Evolutionary conservation across 2,329 filamentous ascomycete species (phyloP).

Genomic region (Aspergillus carbonarius): DNA sequence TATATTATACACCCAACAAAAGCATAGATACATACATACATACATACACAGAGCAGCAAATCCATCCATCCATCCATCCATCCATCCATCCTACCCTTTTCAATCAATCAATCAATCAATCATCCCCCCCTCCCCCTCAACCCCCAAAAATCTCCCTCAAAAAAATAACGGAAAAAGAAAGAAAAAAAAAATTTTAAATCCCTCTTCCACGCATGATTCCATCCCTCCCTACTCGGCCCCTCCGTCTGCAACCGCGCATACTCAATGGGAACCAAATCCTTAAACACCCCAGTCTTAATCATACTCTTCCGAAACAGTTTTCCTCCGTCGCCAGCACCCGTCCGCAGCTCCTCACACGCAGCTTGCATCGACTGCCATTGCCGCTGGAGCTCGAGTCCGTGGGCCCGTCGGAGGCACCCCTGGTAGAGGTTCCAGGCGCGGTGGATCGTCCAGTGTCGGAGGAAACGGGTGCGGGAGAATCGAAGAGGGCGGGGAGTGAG

Average conservation of each 20-base stretch:
- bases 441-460: constrained; percentile 99
- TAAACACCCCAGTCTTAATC: constrained; percentile 83
- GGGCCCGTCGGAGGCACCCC: constrained; percentile 63
- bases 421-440: constrained; percentile 86
- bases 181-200: constrained; percentile 19
- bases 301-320: constrained; percentile 82
- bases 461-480: constrained; percentile 80
- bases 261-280: constrained; percentile 80
- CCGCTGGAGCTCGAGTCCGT: constrained; percentile 71
- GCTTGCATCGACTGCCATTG: constrained; percentile 78
- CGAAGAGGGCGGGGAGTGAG: constrained; percentile 73
- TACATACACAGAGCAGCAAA: background rate
- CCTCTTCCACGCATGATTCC: constrained; percentile 91
- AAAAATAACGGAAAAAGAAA: constrained; percentile 1
- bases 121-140: background rate
- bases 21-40: background rate
- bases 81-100: background rate
- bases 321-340: constrained; percentile 50
- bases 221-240: constrained; percentile 72
- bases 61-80: background rate
- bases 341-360: constrained; percentile 79
- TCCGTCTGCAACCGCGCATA: constrained; percentile 75
- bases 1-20: background rate
- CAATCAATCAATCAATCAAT: background rate
- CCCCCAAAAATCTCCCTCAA: constrained; percentile 3